phyloP scores from a whole-genome alignment of 331 rosid species.

The Stylosanthes scabra region DNA sequence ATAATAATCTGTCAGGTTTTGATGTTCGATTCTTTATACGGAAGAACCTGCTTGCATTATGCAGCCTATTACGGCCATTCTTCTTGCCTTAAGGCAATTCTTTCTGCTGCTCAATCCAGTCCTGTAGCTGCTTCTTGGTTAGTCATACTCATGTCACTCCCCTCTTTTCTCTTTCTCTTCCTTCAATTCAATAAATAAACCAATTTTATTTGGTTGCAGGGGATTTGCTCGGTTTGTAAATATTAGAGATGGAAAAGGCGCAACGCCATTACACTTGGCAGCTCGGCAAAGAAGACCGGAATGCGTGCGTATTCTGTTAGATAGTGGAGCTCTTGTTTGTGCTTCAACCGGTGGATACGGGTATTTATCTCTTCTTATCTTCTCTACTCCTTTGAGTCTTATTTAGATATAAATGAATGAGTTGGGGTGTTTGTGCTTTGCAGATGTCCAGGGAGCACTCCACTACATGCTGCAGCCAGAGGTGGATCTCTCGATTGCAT shows the following conservation, averaged over 20 bases:
- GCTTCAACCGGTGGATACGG: slow-evolving; percentile 90
- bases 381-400: background rate
- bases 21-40: slow-evolving; percentile 77
- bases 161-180: slow-evolving; percentile 4
- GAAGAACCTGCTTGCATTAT: slow-evolving; percentile 95
- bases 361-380: slow-evolving; percentile 39
- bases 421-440: slow-evolving; percentile 19
- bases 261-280: slow-evolving; percentile 92
- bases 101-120: slow-evolving; percentile 79
- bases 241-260: slow-evolving; percentile 82
- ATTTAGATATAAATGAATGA: slow-evolving; percentile 16
- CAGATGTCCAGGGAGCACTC: slow-evolving; percentile 88
- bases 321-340: slow-evolving; percentile 85
- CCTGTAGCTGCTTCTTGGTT: slow-evolving; percentile 89
- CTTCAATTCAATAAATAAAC: background rate
- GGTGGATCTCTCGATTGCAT: slow-evolving; percentile 95
- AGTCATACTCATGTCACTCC: background rate
- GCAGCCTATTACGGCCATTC: slow-evolving; percentile 87
- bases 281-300: slow-evolving; percentile 80
- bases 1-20: too few relatives aligned
- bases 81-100: slow-evolving; percentile 78
- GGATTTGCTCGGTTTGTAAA: slow-evolving; percentile 93
- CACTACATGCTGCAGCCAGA: slow-evolving; percentile 94
- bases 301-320: slow-evolving; percentile 77
- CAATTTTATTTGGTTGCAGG: slow-evolving; percentile 52